These are phyloP conservation scores for Hymenoscyphus albidus DNA, from an alignment of 2,329 filamentous ascomycete genomes.

Conservation along the genomic window DNA sequence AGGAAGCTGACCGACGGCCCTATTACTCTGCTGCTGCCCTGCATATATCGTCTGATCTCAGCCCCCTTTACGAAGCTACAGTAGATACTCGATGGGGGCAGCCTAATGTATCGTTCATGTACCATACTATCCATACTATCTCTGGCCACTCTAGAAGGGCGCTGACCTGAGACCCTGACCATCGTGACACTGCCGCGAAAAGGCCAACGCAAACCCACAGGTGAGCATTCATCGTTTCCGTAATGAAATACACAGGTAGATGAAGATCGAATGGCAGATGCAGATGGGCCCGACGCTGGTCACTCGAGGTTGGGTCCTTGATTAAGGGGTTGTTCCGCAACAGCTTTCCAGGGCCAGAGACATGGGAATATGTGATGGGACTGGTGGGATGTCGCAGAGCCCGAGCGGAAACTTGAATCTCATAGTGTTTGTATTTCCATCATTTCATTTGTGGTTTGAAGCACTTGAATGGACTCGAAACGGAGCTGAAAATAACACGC, in stretches of 20 bases:
- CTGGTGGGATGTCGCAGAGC: neutral
- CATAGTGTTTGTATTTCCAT: slow-evolving; percentile 14
- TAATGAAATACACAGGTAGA: slow-evolving; percentile 1
- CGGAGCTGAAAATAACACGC: neutral
- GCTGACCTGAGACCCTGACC: slow-evolving; percentile 22
- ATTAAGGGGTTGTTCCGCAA: neutral
- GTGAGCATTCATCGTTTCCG: slow-evolving; percentile 4
- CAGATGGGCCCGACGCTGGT: slow-evolving; percentile 9
- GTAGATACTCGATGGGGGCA: neutral
- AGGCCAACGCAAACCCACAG: slow-evolving; percentile 16
- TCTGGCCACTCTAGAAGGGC: neutral
- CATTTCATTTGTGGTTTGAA: neutral
- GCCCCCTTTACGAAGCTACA: slow-evolving; percentile 10
- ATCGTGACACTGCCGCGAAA: slow-evolving; percentile 16
- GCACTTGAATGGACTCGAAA: neutral
- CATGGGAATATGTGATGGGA: slow-evolving; percentile 4
- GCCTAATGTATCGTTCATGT: neutral
- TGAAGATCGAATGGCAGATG: slow-evolving; percentile 12
- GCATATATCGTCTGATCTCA: slow-evolving; percentile 6
- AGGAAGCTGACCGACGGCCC: slow-evolving; percentile 12
- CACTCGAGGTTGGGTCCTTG: slow-evolving; percentile 11
- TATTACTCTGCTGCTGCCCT: neutral
- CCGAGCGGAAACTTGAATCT: slow-evolving; percentile 18
- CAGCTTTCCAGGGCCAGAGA: slow-evolving; percentile 13
- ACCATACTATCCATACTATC: neutral